Base-by-base conservation (phyloP, 441 rosid species). In the Pelargonium myrrhifolium region DNA sequence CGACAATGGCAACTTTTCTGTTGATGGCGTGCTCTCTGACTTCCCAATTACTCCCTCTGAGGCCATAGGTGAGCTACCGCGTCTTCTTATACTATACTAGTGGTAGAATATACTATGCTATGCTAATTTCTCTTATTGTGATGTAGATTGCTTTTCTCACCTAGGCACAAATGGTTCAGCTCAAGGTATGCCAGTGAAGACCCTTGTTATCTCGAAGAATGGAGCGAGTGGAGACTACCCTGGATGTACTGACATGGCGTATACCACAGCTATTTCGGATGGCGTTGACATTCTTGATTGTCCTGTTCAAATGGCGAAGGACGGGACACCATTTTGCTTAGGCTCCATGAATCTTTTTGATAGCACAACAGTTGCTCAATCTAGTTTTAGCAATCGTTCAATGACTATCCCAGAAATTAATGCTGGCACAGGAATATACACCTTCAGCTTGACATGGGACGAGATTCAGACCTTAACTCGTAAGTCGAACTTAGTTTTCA, bases 1-100 rank as follows among this genome's bases (percentile, higher is more conserved):
- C 22, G 86, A 94, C 83, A 87, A 88, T 72, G 97, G 89, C 1
- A 73, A 74, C n/a, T 91, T 94, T 78, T 84, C 97, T 9, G 94
- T 91, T 68, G 97, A 94, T 73, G 97, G 97, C n/a, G 68, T 94
- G 64, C 72, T 94, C 55, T 74, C 94, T 59, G 97, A 94, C 82
- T 94, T 94, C 77, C 97, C 99, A 18, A 72, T 89, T 65, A 88
- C 96, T 43, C 86, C 95, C 15, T 86, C 97, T 0, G 87, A 59
- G 6, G 89, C 96, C 65, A 74, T 77, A 69, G 85, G 97, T 90
- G 64, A 81, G 85, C 71, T 49, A 22, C 64, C 62, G 43, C n/a
- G n/a, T 77, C 66, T 56, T 67, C 22, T 58, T 35, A 21, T 68
- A 21, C 21, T 56, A 21, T n/a, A n/a, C n/a, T n/a, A n/a, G 10